Evolutionary conservation across 2,329 filamentous ascomycete genomes (phyloP), one percentile per base, ranked within the genome.

Genomic region (Colletotrichum sp.): DNA sequence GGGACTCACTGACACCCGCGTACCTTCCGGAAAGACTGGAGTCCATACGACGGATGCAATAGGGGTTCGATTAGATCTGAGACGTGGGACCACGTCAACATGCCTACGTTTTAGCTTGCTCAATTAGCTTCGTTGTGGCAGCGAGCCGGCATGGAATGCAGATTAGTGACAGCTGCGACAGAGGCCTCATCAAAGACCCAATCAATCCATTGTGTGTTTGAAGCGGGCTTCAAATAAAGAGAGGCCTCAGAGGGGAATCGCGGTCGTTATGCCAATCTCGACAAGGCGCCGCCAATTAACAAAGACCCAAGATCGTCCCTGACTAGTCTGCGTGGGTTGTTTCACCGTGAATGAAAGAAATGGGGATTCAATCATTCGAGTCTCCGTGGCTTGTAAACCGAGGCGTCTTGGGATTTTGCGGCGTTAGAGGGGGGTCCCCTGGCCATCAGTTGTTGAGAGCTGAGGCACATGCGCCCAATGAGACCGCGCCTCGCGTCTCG

Each of bases 331-430:
- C 70, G 43, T 76, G 70, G 69, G 64, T 65, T 76, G 73, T 76
- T 73, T 76, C 73, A 73, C 24, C 5, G 48, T 69, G 70, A 68
- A 73, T 60, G 65, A 73, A 73, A 66, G 70, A 73, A 74, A 76
- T 69, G 64, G 73, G 30, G 70, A 73, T 55, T 32, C 34, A 32
- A 32, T 58, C 32, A 58, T 67, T 69, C 18, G n/a, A 72, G 55
- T 67, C 43, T 61, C 30, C 28, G 28, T 64, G 48, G 18, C 26
- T 58, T 70, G 66, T 55, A 66, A 28, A 24, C 62, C n/a, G 24
- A 66, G 16, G 21, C 34, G 61, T 38, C 16, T 28, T 34, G 30
- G 36, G 62, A 18, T 28, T 28, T 66, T 30, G 62, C 38, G 36
- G 32, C n/a, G 16, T 34, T 24, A n/a, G 58, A 32, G 58, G 28